phyloP scores from a whole-genome alignment of 2,329 filamentous ascomycete species.

The Pseudocercospora vitis region DNA sequence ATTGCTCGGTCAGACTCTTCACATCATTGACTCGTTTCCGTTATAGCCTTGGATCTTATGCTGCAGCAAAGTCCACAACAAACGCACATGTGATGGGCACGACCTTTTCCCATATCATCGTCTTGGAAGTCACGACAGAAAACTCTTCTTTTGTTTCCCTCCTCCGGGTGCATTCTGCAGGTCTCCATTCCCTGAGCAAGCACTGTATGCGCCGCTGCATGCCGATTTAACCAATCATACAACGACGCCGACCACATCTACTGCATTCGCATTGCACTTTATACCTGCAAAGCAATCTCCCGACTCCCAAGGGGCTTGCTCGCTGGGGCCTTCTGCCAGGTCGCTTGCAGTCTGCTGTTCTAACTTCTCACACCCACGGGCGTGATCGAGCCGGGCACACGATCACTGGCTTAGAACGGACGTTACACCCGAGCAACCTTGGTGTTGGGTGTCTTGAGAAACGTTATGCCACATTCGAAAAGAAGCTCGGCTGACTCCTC shows the following conservation, averaged over 20 bases:
- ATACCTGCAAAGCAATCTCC: background rate
- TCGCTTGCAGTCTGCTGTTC: slow-evolving; percentile 10
- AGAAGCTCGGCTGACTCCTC: slow-evolving; percentile 20
- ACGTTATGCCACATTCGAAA: slow-evolving; percentile 24
- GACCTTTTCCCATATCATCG: background rate
- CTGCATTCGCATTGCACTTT: background rate
- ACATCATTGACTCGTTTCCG: slow-evolving; percentile 5
- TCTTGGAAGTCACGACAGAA: background rate
- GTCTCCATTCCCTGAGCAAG: background rate
- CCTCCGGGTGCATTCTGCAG: background rate
- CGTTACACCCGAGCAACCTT: slow-evolving; percentile 17
- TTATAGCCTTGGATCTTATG: slow-evolving; percentile 1
- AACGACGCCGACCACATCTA: background rate
- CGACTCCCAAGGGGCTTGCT: background rate
- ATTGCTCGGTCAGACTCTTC: background rate
- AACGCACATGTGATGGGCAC: background rate
- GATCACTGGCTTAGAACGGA: slow-evolving; percentile 7
- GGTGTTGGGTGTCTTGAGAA: slow-evolving; percentile 13
- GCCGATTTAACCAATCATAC: background rate
- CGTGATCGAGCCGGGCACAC: slow-evolving; percentile 16
- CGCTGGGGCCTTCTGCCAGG: background rate
- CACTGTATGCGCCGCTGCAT: background rate
- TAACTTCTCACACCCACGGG: background rate
- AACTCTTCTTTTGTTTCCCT: slow-evolving; percentile 1
- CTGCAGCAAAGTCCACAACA: slow-evolving; percentile 6